Evolutionary conservation across 129 eudicot genomes (phyloP).

Genomic region (Apium graveolens): DNA sequence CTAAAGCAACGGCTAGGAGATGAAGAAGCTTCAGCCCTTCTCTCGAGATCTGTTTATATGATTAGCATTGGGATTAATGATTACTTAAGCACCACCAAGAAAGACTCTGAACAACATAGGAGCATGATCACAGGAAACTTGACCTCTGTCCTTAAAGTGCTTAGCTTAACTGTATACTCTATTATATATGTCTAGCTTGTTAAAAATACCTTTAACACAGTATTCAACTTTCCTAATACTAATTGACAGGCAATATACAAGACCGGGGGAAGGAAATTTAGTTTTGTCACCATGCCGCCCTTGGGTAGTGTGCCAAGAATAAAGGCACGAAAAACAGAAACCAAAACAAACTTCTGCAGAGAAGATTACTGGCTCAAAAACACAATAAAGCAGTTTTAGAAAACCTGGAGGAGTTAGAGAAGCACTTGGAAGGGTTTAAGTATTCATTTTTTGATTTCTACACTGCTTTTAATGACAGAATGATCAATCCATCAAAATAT

Average conservation of each 20-base stretch:
- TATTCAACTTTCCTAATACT: not conserved
- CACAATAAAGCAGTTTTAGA: slow-evolving; percentile 23
- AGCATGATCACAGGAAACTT: slow-evolving; percentile 43
- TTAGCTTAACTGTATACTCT: not conserved
- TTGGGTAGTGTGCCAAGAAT: slow-evolving; percentile 40
- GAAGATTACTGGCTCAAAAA: slow-evolving; percentile 21
- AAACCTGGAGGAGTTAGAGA: slow-evolving; percentile 12
- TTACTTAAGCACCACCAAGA: slow-evolving; percentile 28
- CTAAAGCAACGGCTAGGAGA: slow-evolving; percentile 27
- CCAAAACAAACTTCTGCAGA: slow-evolving; percentile 15
- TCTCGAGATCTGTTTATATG: slow-evolving; percentile 49
- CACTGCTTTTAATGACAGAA: slow-evolving; percentile 14
- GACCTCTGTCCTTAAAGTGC: slow-evolving; percentile 31
- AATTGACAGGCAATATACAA: slow-evolving; percentile 33
- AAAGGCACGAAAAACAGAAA: slow-evolving; percentile 11
- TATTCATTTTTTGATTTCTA: slow-evolving; percentile 26
- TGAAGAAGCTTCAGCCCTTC: slow-evolving; percentile 19
- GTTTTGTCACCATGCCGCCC: slow-evolving; percentile 25
- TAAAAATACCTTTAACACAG: not conserved
- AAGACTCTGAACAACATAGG: slow-evolving; percentile 23
- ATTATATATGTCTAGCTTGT: slow-evolving; percentile 8
- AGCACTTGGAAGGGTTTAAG: slow-evolving; percentile 26
- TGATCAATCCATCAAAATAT: slow-evolving; percentile 25
- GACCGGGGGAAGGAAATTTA: slow-evolving; percentile 49
- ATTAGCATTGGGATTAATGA: slow-evolving; percentile 53